Evolutionary conservation across 1,284 basidiomycete genomes (phyloP).

Genomic region (Golubevia sp.): DNA sequence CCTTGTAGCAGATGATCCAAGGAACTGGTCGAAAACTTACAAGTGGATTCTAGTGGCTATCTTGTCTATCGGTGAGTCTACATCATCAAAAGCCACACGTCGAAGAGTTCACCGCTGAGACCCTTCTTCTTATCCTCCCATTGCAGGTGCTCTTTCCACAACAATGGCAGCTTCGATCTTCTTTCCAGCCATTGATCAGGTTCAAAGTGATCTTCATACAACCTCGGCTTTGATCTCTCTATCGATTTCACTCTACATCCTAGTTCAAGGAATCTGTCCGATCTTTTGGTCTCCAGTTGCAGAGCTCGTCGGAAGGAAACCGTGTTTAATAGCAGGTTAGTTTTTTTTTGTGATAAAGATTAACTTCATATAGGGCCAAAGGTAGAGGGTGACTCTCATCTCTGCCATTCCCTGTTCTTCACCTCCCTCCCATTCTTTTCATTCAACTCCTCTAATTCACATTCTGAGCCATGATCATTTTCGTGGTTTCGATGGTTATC

Average conservation of each 20-base stretch:
- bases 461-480: conserved; percentile 15
- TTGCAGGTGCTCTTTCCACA: not conserved
- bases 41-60: conserved; percentile 16
- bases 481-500: conserved; percentile 9
- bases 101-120: too few species aligned
- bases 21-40: conserved; percentile 9
- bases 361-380: too few species aligned
- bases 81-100: too few species aligned
- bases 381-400: too few species aligned
- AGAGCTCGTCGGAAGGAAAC: conserved; percentile 18
- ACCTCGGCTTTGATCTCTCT: conserved; percentile 9
- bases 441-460: too few species aligned
- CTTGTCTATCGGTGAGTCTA: conserved; percentile 10
- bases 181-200: conserved; percentile 13
- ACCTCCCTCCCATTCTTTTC: too few species aligned
- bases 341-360: too few species aligned
- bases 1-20: conserved; percentile 18
- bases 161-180: not conserved
- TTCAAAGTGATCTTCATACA: conserved; percentile 11
- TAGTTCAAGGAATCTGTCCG: conserved; percentile 15
- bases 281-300: conserved; percentile 20
- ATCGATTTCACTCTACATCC: conserved; percentile 18
- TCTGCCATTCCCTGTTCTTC: too few species aligned
- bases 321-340: conserved; percentile 8
- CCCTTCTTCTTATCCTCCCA: conserved; percentile 9